Evolutionary conservation across 768 basidiomycete genomes (phyloP), one percentile per base, ranked within the genome.

Genomic region (Nidularia sp.): DNA sequence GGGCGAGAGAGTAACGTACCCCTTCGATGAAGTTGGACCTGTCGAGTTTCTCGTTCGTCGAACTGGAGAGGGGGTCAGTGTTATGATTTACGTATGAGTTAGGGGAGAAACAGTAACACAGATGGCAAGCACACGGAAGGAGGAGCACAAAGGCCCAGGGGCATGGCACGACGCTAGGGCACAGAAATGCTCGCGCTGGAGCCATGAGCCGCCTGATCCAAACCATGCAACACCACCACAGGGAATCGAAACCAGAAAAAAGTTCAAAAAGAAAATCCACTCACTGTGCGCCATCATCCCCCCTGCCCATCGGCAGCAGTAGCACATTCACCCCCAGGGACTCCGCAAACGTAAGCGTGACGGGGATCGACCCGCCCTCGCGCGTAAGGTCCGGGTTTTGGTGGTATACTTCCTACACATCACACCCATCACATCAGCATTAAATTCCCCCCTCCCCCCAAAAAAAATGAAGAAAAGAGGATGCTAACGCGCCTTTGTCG

Each of bases 11-110:
- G 13, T 1, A 48, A 64, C 84, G 66, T 69, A 88, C 91, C 62
- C 87, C 89, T 67, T 90, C 73, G 54, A 97, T 86, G 69, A 86
- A 97, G 75, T 98, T 98, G 46, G 83, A 84, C 49, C 74, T 74
- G 69, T 98, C 94, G 48, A 98, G 75, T 69, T 98, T 98, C 78
- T 98, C 96, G 66, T 96, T 95, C 8, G 90, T 93, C 48, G 90
- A 92, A 69, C 90, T 91, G 55, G 2, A 51, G 25, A 29, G 25
- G 51, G 34, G 36, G 9, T 9, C 10, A 4, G 31, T 34, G 34
- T 39, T 47, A 35, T 34, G 45, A 25, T 47, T 12, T 36, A 29
- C 8, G 44, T 29, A 8, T 32, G 41, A 22, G 13, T 5, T 2
- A 18, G 45, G 39, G 18, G 32, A 12, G 33, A 35, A 31, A 25